A percentile compares a stretch with the other conserved stretches of the same genome.
phyloP scores from a whole-genome alignment of 2,329 filamentous ascomycete genomes.

The Sarocladium kiliense region DNA sequence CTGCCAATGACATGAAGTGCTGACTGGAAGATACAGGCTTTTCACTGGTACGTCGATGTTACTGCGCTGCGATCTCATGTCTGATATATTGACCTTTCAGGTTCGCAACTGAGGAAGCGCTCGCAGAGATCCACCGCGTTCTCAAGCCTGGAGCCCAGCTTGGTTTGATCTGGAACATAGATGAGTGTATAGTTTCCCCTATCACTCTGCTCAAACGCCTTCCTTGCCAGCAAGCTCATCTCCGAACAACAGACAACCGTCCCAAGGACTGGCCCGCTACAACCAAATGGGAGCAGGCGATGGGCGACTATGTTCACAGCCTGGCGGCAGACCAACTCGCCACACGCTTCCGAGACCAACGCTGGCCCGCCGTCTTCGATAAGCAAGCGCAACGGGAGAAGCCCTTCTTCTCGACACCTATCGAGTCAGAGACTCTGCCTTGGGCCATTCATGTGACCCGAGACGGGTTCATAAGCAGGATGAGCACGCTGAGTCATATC shows the following conservation, averaged over 20 bases:
- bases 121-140: conserved; percentile 63
- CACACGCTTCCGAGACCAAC: conserved; percentile 57
- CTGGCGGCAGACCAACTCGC: conserved; percentile 40
- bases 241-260: conserved; percentile 55
- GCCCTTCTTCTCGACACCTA: conserved; percentile 53
- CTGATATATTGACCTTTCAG: conserved; percentile 28
- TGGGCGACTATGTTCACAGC: conserved; percentile 54
- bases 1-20: too few relatives aligned
- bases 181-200: conserved; percentile 53
- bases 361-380: conserved; percentile 62
- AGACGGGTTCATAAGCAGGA: conserved; percentile 58
- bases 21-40: conserved; percentile 30
- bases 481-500: conserved; percentile 64
- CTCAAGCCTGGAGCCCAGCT: conserved; percentile 55
- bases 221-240: neutral
- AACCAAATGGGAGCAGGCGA: conserved; percentile 55
- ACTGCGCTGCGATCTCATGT: neutral
- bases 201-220: neutral
- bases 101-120: conserved; percentile 60
- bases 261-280: conserved; percentile 48
- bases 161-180: conserved; percentile 69
- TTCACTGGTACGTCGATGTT: conserved; percentile 45
- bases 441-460: conserved; percentile 55
- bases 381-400: conserved; percentile 41
- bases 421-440: conserved; percentile 46